These are phyloP conservation scores for Apiospora aurea DNA, from an alignment of 2,329 filamentous ascomycete species.

Conservation along the genomic window DNA sequence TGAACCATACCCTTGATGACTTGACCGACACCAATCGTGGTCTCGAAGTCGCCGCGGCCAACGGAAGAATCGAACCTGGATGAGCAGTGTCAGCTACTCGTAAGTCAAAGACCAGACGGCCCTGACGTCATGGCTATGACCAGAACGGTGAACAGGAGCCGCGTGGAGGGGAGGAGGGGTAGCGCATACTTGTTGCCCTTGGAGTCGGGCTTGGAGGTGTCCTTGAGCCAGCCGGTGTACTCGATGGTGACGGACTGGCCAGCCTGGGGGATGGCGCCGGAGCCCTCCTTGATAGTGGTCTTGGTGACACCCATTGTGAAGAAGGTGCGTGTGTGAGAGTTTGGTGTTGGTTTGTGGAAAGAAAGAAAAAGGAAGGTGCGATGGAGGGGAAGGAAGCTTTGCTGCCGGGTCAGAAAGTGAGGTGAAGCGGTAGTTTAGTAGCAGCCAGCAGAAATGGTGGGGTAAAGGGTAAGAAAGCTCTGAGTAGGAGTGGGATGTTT, in stretches of 20 bases:
- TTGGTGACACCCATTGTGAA: slow-evolving; percentile 77
- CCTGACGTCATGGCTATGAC: slow-evolving; percentile 28
- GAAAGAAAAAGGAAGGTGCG: slow-evolving; percentile 18
- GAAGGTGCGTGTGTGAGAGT: slow-evolving; percentile 27
- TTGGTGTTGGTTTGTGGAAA: slow-evolving; percentile 28
- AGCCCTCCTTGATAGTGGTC: slow-evolving; percentile 67
- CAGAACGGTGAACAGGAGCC: slow-evolving; percentile 17
- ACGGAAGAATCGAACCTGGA: slow-evolving; percentile 88
- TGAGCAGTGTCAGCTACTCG: slow-evolving; percentile 31
- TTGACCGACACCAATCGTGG: slow-evolving; percentile 79
- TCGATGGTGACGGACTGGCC: slow-evolving; percentile 85
- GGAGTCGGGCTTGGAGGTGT: slow-evolving; percentile 62
- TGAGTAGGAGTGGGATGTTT: slow-evolving; percentile 24
- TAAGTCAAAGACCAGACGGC: neutral
- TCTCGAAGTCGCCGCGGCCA: slow-evolving; percentile 77
- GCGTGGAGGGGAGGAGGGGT: neutral
- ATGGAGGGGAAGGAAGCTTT: slow-evolving; percentile 10
- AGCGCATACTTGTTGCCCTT: slow-evolving; percentile 75
- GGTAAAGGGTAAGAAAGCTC: slow-evolving; percentile 21
- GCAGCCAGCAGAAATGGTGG: slow-evolving; percentile 13
- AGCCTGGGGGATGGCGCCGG: slow-evolving; percentile 63
- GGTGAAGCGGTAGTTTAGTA: neutral
- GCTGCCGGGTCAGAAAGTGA: neutral
- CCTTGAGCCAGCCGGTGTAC: slow-evolving; percentile 89
- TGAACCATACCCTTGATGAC: slow-evolving; percentile 82